Base-by-base conservation (phyloP, 345 rosid species). In the Sonneratia caseolaris region DNA sequence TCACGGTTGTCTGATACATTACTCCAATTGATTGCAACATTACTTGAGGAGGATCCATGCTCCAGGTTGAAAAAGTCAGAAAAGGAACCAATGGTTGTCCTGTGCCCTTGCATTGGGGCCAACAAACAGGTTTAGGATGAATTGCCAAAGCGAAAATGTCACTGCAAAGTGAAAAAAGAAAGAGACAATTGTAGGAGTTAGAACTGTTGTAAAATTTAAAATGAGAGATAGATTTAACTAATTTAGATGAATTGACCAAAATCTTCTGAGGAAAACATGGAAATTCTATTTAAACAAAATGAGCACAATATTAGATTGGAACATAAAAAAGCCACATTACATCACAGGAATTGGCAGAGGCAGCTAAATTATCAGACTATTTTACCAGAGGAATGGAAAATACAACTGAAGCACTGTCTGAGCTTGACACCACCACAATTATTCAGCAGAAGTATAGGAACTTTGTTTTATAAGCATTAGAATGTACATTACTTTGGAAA, bases 31-130 rank as follows among this genome's bases (percentile, higher is more conserved):
- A 84, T 77, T 56, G 81, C 78, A 70, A 86, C 77, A 78, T 79
- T 86, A 70, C 76, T 82, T 70, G 96, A 87, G 65, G 97, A 38
- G 70, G 97, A 90, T 53, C 89, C 96, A 77, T 82, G 91, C 61
- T 94, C 97, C 73, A 88, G 85, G 79, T 85, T 86, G 79, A 93
- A 76, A 37, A 86, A 71, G 75, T 85, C 96, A 70, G 96, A 85
- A 75, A 91, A 80, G 73, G 93, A 89, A 79, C 91, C 89, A 43
- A 91, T 72, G 3, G 85, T 79, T 72, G 90, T 88, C 80, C 90
- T 88, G 73, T 88, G 90, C 83, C 97, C 88, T 82, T 89, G 97
- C 98, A 93, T 93, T 79, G 76, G 85, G 83, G 84, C 72, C 76
- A 67, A 40, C 69, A 64, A 36, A n/a, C 64, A 72, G 19, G 51